These are phyloP conservation scores for Plenodomus biglobosus DNA, from an alignment of 2,329 filamentous ascomycete genomes.

Conservation along the genomic window DNA sequence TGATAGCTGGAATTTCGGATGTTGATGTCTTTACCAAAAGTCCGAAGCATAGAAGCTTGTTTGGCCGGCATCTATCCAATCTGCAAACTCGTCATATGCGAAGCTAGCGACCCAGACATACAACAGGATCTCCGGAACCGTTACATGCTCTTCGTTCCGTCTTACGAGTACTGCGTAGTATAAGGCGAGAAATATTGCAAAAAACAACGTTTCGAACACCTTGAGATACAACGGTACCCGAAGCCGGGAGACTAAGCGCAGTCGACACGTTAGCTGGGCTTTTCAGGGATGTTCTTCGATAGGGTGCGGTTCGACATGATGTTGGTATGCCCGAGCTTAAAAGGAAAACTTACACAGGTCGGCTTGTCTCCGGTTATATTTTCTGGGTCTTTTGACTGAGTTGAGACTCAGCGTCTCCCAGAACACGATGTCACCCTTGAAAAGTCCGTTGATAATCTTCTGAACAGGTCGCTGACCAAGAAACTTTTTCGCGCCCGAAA, in stretches of 20 bases:
- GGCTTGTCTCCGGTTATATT: constrained; percentile 63
- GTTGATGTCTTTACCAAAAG: constrained; percentile 52
- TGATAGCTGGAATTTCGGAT: constrained; percentile 27
- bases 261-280: constrained; percentile 44
- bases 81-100: constrained; percentile 74
- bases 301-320: neutral
- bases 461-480: constrained; percentile 79
- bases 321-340: neutral
- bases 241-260: constrained; percentile 63
- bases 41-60: constrained; percentile 60
- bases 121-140: constrained; percentile 68
- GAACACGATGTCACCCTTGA: constrained; percentile 80
- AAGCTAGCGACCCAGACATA: constrained; percentile 88
- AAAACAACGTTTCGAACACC: constrained; percentile 80
- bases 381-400: constrained; percentile 72
- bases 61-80: constrained; percentile 79
- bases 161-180: constrained; percentile 87
- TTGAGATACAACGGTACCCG: constrained; percentile 84
- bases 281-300: constrained; percentile 34
- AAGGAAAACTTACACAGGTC: constrained; percentile 24
- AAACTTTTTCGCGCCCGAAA: constrained; percentile 81
- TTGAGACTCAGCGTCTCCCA: constrained; percentile 77
- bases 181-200: constrained; percentile 71
- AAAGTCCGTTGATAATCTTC: constrained; percentile 80
- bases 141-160: constrained; percentile 66